Evolutionary conservation across 345 rosid species (phyloP).

Genomic region (Garcia nutans): DNA sequence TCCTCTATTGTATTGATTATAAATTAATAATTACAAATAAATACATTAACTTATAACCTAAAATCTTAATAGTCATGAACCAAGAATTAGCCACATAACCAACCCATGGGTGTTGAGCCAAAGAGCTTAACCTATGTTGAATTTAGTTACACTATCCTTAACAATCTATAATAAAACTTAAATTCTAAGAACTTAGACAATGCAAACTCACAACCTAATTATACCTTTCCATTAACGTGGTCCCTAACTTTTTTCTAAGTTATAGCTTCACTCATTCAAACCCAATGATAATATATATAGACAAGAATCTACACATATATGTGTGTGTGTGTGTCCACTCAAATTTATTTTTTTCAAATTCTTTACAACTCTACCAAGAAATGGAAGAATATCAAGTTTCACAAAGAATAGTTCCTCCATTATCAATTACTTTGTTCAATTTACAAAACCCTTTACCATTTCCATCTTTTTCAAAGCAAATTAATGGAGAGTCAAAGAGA

Average conservation of each 20-base stretch:
- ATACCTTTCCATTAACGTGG: neutral
- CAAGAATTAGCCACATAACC: no score
- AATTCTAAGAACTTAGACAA: no score
- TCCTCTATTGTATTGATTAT: no score
- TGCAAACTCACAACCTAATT: no score
- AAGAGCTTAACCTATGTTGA: no score
- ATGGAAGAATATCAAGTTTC: conserved; percentile 10
- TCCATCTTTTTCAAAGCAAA: neutral
- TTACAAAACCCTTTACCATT: neutral
- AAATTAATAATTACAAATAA: no score
- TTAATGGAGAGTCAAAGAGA: conserved; percentile 44
- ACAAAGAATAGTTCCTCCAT: conserved; percentile 5
- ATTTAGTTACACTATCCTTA: no score
- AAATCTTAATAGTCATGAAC: no score
- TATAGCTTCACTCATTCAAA: neutral
- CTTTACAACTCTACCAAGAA: conserved; percentile 8
- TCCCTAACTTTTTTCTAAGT: neutral
- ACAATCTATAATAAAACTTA: no score
- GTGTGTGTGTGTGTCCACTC: neutral
- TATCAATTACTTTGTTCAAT: neutral
- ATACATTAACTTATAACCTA: no score
- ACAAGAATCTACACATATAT: neutral
- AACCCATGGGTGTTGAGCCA: no score
- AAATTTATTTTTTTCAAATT: conserved; percentile 8
- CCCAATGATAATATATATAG: neutral